Evolutionary conservation across 371 early-diverging fungal species (phyloP), one percentile per base, ranked within the genome.

Genomic region (Mucor saturninus): DNA sequence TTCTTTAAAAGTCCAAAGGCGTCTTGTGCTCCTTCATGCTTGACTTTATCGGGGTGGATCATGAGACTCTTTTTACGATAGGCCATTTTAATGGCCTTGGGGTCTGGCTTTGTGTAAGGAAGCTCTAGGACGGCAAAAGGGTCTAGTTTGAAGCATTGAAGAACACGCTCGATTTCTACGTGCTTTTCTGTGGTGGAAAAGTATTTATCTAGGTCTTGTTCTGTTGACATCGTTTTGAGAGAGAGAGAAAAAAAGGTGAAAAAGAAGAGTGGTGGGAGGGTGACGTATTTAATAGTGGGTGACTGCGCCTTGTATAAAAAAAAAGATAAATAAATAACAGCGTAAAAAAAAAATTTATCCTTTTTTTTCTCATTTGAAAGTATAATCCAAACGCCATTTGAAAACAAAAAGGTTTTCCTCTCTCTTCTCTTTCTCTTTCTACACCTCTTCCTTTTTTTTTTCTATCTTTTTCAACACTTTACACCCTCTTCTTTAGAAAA

Each of bases 41-140:
- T 81, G 37, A 87, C 83, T 66, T 93, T 96, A 75, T 96, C 96
- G 3, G 96, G 96, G 67, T 96, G 96, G 37, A 93, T 89, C 73
- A 93, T 90, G 26, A 94, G 84, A 59, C 94, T 93, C 70, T 92
- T 93, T 61, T 85, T 88, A 37, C 96, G 86, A 80, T 93, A 96
- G 2, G 86, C 85, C 46, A 83, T 61, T 66, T 93, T 92, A 73
- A 93, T 77, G 13, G 86, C 83, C 43, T 87, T 81, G 2, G 85
- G 63, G 3, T 85, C 79, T 45, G 75, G 79, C 53, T 83, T 85
- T 21, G 53, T 71, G 35, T 75, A 77, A 4, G 90, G 83, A n/a
- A 95, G 79, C 15, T 90, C 89, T 1, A 96, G 86, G 56, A 96
- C 83, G 13, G 86, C 88, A 62, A 94, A 89, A 13, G 95, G 96